Evolutionary conservation across 176 grass and related monocot genomes (phyloP).

Genomic region (Oryza brachyantha): DNA sequence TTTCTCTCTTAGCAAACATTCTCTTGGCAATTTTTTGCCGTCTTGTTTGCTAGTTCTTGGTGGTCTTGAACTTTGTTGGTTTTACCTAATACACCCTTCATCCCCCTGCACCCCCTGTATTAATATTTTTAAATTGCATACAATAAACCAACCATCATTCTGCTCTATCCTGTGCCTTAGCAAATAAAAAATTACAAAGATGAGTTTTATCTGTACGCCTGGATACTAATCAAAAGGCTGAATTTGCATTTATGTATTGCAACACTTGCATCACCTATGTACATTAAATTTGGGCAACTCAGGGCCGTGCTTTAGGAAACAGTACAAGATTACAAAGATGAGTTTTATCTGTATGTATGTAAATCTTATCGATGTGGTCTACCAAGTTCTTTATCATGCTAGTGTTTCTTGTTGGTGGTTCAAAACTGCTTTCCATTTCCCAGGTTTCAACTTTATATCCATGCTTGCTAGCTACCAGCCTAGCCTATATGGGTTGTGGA

Average conservation of each 20-base stretch:
- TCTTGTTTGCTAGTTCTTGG: background rate
- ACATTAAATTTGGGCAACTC: background rate
- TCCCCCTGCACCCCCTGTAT: background rate
- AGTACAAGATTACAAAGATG: background rate
- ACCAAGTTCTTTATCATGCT: background rate
- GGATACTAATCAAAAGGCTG: background rate
- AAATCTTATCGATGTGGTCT: background rate
- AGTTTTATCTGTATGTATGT: background rate
- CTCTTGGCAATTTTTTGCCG: conserved; percentile 5
- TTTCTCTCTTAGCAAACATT: conserved; percentile 14
- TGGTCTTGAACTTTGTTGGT: background rate
- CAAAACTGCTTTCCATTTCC: background rate
- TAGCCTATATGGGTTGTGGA: background rate
- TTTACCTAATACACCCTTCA: background rate
- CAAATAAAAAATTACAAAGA: background rate
- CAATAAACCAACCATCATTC: background rate
- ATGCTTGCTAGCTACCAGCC: background rate
- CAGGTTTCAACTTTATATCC: background rate
- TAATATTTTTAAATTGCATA: background rate
- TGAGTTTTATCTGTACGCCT: background rate
- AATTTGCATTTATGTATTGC: background rate
- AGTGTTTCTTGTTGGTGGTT: background rate
- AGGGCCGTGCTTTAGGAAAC: background rate
- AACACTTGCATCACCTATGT: background rate
- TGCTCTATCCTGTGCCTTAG: background rate